A percentile compares a stretch with the other conserved stretches of the same genome.
These are phyloP conservation scores for Suhomyces tanzawaensis DNA, from an alignment of 805 yeast species.

Conservation along the genomic window DNA sequence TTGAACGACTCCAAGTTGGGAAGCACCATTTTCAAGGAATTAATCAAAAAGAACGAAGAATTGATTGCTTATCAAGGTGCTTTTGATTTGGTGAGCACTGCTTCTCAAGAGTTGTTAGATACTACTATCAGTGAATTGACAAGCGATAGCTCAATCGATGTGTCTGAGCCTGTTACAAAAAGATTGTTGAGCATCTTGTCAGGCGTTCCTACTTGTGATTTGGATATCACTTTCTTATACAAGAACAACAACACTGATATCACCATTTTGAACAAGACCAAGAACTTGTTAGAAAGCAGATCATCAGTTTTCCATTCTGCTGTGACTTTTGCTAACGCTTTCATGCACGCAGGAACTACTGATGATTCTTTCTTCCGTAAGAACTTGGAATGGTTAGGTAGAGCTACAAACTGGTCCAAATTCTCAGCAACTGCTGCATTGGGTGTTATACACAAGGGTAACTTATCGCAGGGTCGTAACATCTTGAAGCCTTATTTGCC, in stretches of 20 bases:
- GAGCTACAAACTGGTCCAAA: constrained; percentile 98
- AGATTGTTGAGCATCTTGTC: constrained; percentile 70
- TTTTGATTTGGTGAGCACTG: constrained; percentile 87
- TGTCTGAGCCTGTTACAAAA: constrained; percentile 21
- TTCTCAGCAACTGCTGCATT: constrained; percentile 97
- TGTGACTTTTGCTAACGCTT: constrained; percentile 90
- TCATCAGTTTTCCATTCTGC: constrained; percentile 95
- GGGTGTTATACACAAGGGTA: constrained; percentile 96
- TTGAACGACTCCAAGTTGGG: constrained; percentile 77
- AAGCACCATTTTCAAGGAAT: constrained; percentile 59
- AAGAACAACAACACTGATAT: constrained; percentile 86
- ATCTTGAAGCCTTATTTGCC: constrained; percentile 90
- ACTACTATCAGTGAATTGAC: constrained; percentile 44
- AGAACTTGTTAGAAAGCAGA: constrained; percentile 81
- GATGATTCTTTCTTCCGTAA: constrained; percentile 88
- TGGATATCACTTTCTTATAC: constrained; percentile 81
- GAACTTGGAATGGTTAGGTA: constrained; percentile 92
- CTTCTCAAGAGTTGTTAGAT: constrained; percentile 83
- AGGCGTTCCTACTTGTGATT: constrained; percentile 93
- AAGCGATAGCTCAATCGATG: constrained; percentile 24
- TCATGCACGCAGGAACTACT: constrained; percentile 94
- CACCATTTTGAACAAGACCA: constrained; percentile 76
- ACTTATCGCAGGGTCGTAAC: constrained; percentile 83
- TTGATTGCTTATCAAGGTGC: constrained; percentile 88
- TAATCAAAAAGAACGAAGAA: constrained; percentile 49